These are phyloP conservation scores for Candolleomyces eurysporus DNA, from an alignment of 768 basidiomycete genomes.

Conservation along the genomic window DNA sequence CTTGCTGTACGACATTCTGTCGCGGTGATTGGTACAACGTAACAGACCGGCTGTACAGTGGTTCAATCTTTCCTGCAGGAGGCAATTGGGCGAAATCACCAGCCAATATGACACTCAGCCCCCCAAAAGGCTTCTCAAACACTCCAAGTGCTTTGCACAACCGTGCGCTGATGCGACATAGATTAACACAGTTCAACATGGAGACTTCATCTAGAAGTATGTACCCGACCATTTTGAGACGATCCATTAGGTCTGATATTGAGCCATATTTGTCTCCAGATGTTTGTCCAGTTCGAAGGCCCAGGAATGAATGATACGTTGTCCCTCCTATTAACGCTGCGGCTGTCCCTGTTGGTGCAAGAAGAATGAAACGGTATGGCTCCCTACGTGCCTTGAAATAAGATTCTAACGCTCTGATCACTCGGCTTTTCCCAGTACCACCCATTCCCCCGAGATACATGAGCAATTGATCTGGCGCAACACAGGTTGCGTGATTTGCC, in stretches of 20 bases:
- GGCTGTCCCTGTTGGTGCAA: conserved; percentile 19
- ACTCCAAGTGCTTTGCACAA: conserved; percentile 17
- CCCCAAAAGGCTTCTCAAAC: conserved; percentile 27
- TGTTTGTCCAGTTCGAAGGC: too few species aligned
- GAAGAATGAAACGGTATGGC: background rate
- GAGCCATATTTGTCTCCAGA: too few species aligned
- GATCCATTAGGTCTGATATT: too few species aligned
- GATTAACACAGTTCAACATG: conserved; percentile 31
- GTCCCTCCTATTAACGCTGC: conserved; percentile 19
- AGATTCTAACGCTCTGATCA: conserved; percentile 24
- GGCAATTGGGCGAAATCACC: conserved; percentile 47
- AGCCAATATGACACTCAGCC: conserved; percentile 40
- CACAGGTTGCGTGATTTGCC: too few species aligned
- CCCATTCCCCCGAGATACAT: too few species aligned
- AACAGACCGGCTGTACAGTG: conserved; percentile 2
- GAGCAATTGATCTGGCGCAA: too few species aligned
- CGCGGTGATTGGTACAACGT: background rate
- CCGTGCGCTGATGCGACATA: conserved; percentile 25
- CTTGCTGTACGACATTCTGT: conserved; percentile 11
- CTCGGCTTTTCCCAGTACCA: too few species aligned
- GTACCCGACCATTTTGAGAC: too few species aligned
- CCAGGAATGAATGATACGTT: conserved; percentile 26
- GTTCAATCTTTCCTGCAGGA: conserved; percentile 15
- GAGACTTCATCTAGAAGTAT: conserved; percentile 43
- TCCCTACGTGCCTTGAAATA: conserved; percentile 16